A percentile compares a stretch with the other conserved stretches of the same genome.
Evolutionary conservation across 169 alveolate genomes (phyloP).

Genomic region (Pseudocohnilembus persalinus): DNA sequence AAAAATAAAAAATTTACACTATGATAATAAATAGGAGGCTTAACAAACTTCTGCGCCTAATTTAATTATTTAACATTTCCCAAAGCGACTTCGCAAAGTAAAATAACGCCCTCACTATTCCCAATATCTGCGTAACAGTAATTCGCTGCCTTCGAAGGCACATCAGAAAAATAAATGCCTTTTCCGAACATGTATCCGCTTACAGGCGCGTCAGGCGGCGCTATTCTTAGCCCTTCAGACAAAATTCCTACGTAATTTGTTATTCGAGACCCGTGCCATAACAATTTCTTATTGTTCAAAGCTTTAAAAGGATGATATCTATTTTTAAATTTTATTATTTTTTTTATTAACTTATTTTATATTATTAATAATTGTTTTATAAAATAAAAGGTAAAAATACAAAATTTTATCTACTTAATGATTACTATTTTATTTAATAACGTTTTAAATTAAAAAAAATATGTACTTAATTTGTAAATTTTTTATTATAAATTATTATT

Average conservation of each 20-base stretch:
- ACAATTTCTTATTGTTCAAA: constrained; percentile 57
- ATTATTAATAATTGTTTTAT: constrained; percentile 11
- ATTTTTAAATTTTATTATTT: constrained; percentile 30
- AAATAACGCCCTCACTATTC: constrained; percentile 61
- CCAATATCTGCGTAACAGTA: constrained; percentile 60
- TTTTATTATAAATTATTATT: too few species aligned
- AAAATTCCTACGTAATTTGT: constrained; percentile 76
- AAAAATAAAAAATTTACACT: constrained; percentile 32
- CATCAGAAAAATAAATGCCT: constrained; percentile 82
- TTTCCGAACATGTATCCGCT: constrained; percentile 85
- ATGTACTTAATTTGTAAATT: too few species aligned
- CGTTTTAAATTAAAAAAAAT: too few species aligned
- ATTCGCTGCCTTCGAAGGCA: constrained; percentile 60
- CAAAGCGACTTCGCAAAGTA: constrained; percentile 81
- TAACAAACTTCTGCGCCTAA: constrained; percentile 34
- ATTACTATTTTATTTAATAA: neutral
- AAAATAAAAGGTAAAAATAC: neutral
- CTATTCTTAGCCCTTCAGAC: constrained; percentile 78
- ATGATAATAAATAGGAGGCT: constrained; percentile 60
- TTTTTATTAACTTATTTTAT: constrained; percentile 24
- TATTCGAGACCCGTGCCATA: constrained; percentile 83
- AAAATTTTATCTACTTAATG: neutral
- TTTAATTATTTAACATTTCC: constrained; percentile 64
- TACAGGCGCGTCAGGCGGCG: constrained; percentile 87
- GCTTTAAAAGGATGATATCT: constrained; percentile 4